A percentile compares a stretch with the other conserved stretches of the same genome.
Conservation (phyloP, 306 rosid genomes). For the Quercus variabilis region DNA sequence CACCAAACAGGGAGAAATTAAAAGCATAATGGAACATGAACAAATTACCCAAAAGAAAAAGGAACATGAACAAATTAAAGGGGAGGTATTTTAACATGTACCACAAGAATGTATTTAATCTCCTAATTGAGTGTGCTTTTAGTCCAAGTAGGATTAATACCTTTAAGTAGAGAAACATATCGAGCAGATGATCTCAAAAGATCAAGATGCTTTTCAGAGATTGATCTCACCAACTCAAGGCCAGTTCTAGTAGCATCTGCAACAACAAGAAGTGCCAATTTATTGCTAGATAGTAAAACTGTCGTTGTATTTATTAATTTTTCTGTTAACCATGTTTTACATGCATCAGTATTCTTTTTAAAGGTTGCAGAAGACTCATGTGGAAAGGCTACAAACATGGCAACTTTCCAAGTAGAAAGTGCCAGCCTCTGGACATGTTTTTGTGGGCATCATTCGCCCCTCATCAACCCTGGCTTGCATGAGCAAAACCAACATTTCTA, state of each 20-base stretch:
- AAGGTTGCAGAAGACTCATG: not conserved
- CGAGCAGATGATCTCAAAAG: constrained; percentile 84
- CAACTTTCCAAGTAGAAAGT: constrained; percentile 9
- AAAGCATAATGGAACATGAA: not conserved
- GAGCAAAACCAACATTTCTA: not conserved
- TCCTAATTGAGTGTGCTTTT: not conserved
- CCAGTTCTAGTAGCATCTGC: constrained; percentile 52
- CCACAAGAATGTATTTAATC: not conserved
- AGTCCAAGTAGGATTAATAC: constrained; percentile 28
- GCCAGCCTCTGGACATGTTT: not conserved
- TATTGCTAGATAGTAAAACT: constrained; percentile 11
- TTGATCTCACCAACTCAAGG: constrained; percentile 53
- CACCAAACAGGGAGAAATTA: not conserved
- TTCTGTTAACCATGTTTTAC: not conserved
- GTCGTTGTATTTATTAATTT: not conserved
- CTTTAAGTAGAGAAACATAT: constrained; percentile 62
- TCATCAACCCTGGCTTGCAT: not conserved
- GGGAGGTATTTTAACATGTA: not conserved
- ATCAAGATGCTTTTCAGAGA: constrained; percentile 67
- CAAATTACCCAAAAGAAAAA: not conserved
- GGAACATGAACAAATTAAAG: not conserved
- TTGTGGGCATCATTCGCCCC: not conserved
- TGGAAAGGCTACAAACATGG: constrained; percentile 1
- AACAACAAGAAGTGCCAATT: constrained; percentile 27
- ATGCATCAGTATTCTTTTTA: not conserved